phyloP scores from a whole-genome alignment of 2,329 filamentous ascomycete genomes.

The Neonectria faginata region DNA sequence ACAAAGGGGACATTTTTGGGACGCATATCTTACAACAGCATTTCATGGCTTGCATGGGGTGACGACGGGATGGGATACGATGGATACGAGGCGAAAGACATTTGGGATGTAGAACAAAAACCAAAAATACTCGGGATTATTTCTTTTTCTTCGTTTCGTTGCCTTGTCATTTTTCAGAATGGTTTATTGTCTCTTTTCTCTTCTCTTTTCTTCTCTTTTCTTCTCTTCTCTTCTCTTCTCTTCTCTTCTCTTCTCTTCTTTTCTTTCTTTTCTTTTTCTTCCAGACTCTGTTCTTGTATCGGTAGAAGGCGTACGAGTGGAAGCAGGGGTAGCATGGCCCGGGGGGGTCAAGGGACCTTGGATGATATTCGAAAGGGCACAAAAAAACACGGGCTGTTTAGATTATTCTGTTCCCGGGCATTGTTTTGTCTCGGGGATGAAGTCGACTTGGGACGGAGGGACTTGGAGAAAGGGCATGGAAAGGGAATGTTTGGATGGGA shows the following conservation, averaged over 20 bases:
- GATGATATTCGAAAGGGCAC: slow-evolving; percentile 31
- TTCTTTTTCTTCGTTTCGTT: slow-evolving; percentile 35
- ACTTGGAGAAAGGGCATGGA: background rate
- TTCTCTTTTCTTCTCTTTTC: too few species aligned
- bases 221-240: too few species aligned
- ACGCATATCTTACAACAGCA: slow-evolving; percentile 32
- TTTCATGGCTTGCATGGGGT: slow-evolving; percentile 27
- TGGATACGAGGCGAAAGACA: slow-evolving; percentile 36
- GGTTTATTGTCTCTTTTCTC: slow-evolving; percentile 19
- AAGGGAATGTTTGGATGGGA: slow-evolving; percentile 10
- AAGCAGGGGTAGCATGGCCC: slow-evolving; percentile 29
- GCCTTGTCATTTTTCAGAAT: slow-evolving; percentile 36
- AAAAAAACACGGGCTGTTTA: slow-evolving; percentile 24
- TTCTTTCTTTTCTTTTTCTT: background rate
- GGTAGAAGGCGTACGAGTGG: slow-evolving; percentile 37
- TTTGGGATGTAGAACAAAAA: slow-evolving; percentile 35
- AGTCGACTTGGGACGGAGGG: slow-evolving; percentile 1
- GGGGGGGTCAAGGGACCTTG: slow-evolving; percentile 22
- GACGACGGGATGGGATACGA: slow-evolving; percentile 35
- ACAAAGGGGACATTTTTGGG: slow-evolving; percentile 15
- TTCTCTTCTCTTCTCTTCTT: too few species aligned
- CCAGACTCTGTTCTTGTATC: slow-evolving; percentile 24
- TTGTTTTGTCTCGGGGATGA: slow-evolving; percentile 4
- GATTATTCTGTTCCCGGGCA: slow-evolving; percentile 16
- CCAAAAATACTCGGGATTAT: slow-evolving; percentile 32